These are phyloP conservation scores for Microascus cirrosus DNA, from an alignment of 2,329 filamentous ascomycete genomes.

Conservation along the genomic window DNA sequence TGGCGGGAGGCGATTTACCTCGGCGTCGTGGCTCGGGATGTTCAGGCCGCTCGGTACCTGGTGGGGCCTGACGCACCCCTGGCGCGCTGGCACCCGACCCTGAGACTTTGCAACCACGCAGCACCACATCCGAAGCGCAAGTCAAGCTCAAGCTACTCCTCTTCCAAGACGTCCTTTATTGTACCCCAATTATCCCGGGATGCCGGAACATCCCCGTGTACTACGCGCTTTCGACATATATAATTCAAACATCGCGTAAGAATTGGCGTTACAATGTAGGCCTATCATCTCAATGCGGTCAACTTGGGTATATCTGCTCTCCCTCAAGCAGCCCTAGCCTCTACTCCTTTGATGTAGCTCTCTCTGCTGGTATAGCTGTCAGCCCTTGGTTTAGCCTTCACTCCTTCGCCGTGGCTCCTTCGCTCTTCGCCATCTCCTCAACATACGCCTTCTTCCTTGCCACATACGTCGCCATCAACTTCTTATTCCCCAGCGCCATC, in stretches of 20 bases:
- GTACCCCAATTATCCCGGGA: too few relatives aligned
- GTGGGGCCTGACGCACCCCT: neutral
- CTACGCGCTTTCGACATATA: too few relatives aligned
- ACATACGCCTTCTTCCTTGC: slow-evolving; percentile 34
- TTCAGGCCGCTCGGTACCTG: neutral
- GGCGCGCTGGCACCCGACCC: neutral
- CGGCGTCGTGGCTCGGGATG: neutral
- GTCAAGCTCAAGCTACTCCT: too few relatives aligned
- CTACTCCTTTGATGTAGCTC: too few relatives aligned
- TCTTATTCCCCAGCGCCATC: slow-evolving; percentile 54
- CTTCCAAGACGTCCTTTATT: too few relatives aligned
- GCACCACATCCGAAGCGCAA: neutral
- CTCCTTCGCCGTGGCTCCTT: neutral
- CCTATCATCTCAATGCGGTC: neutral
- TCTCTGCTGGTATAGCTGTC: neutral
- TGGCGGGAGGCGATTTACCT: neutral
- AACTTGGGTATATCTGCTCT: neutral
- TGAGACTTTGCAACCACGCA: neutral
- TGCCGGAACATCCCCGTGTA: too few relatives aligned
- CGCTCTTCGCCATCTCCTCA: slow-evolving; percentile 10
- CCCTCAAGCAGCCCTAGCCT: too few relatives aligned
- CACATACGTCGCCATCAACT: slow-evolving; percentile 40
- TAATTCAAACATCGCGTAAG: neutral
- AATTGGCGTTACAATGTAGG: neutral
- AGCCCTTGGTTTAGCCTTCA: neutral